Conservation (phyloP, 176 grass and related monocot species). For the Stipa capillata region DNA sequence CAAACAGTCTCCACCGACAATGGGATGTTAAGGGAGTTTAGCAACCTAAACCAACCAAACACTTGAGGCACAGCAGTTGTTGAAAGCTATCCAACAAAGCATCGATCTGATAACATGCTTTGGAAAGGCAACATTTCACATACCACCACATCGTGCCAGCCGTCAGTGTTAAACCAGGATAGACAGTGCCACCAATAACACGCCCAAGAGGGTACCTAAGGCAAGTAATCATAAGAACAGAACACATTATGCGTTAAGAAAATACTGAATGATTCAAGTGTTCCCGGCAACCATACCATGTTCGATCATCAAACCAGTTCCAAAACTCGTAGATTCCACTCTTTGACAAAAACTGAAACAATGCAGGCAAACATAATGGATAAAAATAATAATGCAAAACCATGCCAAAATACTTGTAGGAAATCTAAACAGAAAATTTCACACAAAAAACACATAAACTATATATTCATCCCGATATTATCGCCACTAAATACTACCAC, state of each 20-base stretch:
- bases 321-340: constrained; percentile 95
- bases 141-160: constrained; percentile 82
- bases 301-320: constrained; percentile 98
- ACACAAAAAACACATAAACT: background rate
- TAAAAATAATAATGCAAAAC: background rate
- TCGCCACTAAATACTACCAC: background rate
- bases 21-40: constrained; percentile 91
- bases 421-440: background rate
- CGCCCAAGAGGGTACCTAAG: constrained; percentile 90
- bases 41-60: constrained; percentile 33
- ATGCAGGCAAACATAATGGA: background rate
- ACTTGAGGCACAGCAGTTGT: background rate
- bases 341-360: constrained; percentile 83
- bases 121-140: background rate
- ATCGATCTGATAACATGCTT: background rate
- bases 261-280: background rate
- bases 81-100: background rate
- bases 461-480: background rate
- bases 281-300: constrained; percentile 42
- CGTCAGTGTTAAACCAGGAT: constrained; percentile 85
- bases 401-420: background rate
- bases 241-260: background rate
- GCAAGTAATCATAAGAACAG: background rate
- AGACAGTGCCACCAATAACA: constrained; percentile 42
- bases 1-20: constrained; percentile 92